Evolutionary conservation across 139 green algal species (phyloP).

Genomic region (Chlamydomonas applanata): DNA sequence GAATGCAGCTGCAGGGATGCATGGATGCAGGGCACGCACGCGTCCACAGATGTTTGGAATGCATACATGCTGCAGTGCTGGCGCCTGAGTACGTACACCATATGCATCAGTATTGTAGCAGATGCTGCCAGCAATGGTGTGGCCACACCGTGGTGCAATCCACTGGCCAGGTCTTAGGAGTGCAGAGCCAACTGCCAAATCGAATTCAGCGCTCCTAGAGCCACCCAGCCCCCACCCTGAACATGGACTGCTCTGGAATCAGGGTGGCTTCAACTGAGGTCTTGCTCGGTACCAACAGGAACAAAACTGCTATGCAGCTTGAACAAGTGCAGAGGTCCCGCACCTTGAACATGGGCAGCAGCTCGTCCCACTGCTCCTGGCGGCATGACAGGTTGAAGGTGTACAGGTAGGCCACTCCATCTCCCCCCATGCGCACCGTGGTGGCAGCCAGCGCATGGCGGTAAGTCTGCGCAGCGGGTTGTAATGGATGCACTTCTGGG

Average conservation of each 20-base stretch:
- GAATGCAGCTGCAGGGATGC: too few species aligned
- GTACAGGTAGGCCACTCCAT: conserved; percentile 75
- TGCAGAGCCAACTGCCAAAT: neutral
- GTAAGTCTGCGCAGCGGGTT: conserved; percentile 66
- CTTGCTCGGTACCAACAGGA: neutral
- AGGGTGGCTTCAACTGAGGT: neutral
- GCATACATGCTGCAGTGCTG: too few species aligned
- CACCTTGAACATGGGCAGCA: conserved; percentile 39
- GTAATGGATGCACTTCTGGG: too few species aligned
- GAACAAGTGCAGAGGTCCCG: neutral
- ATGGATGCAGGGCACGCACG: too few species aligned
- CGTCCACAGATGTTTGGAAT: too few species aligned
- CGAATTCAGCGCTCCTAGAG: neutral
- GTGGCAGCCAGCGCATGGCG: conserved; percentile 72
- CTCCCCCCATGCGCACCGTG: conserved; percentile 39
- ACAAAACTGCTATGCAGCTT: too few species aligned
- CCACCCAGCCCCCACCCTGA: too few species aligned
- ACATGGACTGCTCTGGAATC: neutral
- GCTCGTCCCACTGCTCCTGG: conserved; percentile 56
- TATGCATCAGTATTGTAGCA: too few species aligned
- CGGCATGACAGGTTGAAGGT: conserved; percentile 80
- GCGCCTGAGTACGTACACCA: too few species aligned
- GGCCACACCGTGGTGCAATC: neutral
- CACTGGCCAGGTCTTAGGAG: neutral
- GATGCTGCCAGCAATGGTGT: too few species aligned